Evolutionary conservation across 164 flowering plant species (phyloP), one percentile per base, ranked within the genome.

Genomic region (Paratinospora sagittata): DNA sequence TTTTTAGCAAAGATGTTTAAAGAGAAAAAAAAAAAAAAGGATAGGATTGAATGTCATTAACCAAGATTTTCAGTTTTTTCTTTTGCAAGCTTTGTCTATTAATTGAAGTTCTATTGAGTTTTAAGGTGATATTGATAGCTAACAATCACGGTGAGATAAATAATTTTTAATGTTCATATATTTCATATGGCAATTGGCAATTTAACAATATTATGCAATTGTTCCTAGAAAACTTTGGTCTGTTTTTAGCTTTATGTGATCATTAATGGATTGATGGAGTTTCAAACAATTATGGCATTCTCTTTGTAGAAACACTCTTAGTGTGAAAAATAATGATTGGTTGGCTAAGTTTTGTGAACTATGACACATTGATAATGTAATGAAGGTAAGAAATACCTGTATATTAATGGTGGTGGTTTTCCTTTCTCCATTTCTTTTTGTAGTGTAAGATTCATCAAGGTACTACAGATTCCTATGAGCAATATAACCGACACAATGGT

Each of bases 391-490:
- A 19, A 19, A 55, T 55, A 5, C 12, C 12, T 17, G 7, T 52
- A n/a, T n/a, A n/a, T 30, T n/a, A 55, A n/a, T 19, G 24, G 61
- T 55, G 24, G 61, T n/a, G 3, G 6, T 19, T 55, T 55, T 49
- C 30, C 55, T 65, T 14, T 14, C 0, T 14, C 6, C 7, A 17
- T 52, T 52, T 52, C 23, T 13, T 66, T 57, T 65, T 78, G 63
- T 37, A 81, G 84, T 70, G 78, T 41, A 19, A 73, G 68, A 65
- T 73, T 65, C 71, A 76, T 81, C 27, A 76, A 70, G 65, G 72
- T 58, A 27, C 68, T 81, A 68, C 76, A 67, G 69, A 77, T 81
- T 6, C 84, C 80, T 3, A 75, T 79, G 78, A 72, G 82, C 27
- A 67, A 47, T 12, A 77, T 79, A 39, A 72, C 78, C 2, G 81